These are phyloP conservation scores for Calonectria hongkongensis DNA, from an alignment of 2,329 filamentous ascomycete species.

Conservation along the genomic window DNA sequence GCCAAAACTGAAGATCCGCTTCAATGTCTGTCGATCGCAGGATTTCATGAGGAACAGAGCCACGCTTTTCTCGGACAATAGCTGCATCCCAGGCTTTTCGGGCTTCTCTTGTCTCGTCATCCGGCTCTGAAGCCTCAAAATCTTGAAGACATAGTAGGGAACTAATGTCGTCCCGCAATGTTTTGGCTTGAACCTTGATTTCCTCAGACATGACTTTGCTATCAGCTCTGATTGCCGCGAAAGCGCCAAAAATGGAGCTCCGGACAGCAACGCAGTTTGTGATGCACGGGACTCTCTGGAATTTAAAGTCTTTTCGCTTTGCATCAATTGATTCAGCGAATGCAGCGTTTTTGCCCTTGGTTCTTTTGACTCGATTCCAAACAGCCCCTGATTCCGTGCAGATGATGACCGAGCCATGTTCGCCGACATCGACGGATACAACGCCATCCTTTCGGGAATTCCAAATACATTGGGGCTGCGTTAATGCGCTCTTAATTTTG, in stretches of 20 bases:
- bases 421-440: slow-evolving; percentile 89
- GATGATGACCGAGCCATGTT: slow-evolving; percentile 95
- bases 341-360: slow-evolving; percentile 83
- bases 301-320: slow-evolving; percentile 94
- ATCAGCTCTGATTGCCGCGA: slow-evolving; percentile 90
- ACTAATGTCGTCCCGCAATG: slow-evolving; percentile 83
- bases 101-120: slow-evolving; percentile 54
- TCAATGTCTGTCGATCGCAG: slow-evolving; percentile 81
- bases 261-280: slow-evolving; percentile 89
- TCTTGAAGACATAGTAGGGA: slow-evolving; percentile 81
- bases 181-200: slow-evolving; percentile 79
- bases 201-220: slow-evolving; percentile 85
- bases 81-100: slow-evolving; percentile 65
- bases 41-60: slow-evolving; percentile 70
- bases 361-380: slow-evolving; percentile 90
- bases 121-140: slow-evolving; percentile 69
- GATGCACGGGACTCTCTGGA: slow-evolving; percentile 90
- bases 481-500: slow-evolving; percentile 90
- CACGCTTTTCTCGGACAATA: slow-evolving; percentile 66
- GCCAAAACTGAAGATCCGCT: slow-evolving; percentile 73
- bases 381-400: slow-evolving; percentile 94
- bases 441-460: slow-evolving; percentile 90
- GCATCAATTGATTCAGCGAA: slow-evolving; percentile 69
- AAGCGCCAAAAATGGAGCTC: slow-evolving; percentile 92
- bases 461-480: slow-evolving; percentile 89